phyloP scores from a whole-genome alignment of 805 yeast species.

The Clavispora asparagi region DNA sequence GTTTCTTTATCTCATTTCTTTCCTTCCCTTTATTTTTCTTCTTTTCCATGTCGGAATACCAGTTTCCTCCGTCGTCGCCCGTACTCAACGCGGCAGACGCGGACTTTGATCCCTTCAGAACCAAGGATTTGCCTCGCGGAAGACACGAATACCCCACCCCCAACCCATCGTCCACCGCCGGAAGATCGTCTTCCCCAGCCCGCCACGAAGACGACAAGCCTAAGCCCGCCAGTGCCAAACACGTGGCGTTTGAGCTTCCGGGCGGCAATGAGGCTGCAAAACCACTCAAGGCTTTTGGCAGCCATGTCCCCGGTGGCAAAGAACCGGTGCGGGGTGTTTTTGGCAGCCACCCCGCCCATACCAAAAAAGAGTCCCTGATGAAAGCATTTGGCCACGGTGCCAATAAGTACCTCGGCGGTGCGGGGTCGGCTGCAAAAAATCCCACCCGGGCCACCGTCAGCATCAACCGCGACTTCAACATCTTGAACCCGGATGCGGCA shows the following conservation, averaged over 20 bases:
- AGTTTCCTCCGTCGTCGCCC: slow-evolving; percentile 54
- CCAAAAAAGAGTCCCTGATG: neutral
- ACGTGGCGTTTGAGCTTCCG: neutral
- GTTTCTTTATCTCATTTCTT: neutral
- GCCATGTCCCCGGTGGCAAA: neutral
- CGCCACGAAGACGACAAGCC: slow-evolving; percentile 9
- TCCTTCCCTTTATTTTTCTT: slow-evolving; percentile 1
- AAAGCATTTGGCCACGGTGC: neutral
- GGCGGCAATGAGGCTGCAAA: neutral
- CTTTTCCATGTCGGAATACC: slow-evolving; percentile 19
- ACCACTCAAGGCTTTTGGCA: neutral
- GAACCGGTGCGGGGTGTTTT: neutral
- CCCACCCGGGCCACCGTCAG: slow-evolving; percentile 9
- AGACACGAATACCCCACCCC: slow-evolving; percentile 59
- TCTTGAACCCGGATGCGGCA: slow-evolving; percentile 27
- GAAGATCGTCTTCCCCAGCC: slow-evolving; percentile 39
- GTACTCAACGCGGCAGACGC: slow-evolving; percentile 25
- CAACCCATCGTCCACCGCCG: slow-evolving; percentile 52
- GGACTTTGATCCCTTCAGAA: slow-evolving; percentile 10
- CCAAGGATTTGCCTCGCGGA: slow-evolving; percentile 10
- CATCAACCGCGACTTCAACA: slow-evolving; percentile 30
- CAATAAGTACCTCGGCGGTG: neutral
- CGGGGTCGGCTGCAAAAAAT: neutral
- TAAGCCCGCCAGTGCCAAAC: neutral
- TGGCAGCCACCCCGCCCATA: neutral